These are phyloP conservation scores for Trichophyton benhamiae DNA, from an alignment of 2,329 filamentous ascomycete genomes.

Conservation along the genomic window DNA sequence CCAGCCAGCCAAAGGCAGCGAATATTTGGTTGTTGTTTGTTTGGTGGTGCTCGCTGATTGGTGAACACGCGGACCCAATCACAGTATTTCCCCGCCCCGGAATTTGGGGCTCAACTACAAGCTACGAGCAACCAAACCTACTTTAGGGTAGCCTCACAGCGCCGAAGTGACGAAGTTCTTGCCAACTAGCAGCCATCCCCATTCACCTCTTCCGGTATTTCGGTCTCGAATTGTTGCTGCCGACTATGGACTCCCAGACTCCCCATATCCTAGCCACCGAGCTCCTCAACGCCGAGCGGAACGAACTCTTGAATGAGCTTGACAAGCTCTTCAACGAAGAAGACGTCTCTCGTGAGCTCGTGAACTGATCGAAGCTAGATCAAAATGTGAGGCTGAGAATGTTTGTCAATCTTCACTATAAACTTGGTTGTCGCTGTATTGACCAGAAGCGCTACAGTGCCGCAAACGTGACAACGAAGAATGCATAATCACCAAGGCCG, in stretches of 20 bases:
- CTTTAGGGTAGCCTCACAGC: too few relatives aligned
- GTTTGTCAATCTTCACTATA: not conserved
- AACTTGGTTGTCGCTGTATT: not conserved
- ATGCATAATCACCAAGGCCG: conserved; percentile 8
- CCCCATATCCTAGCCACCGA: not conserved
- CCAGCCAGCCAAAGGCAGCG: too few relatives aligned
- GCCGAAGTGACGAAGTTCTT: not conserved
- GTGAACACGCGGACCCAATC: too few relatives aligned
- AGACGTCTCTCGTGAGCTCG: not conserved
- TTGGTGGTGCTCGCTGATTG: too few relatives aligned
- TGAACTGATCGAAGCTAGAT: not conserved
- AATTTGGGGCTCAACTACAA: too few relatives aligned
- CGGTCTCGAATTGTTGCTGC: not conserved
- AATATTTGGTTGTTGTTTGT: too few relatives aligned
- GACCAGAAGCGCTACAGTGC: not conserved
- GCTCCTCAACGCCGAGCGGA: not conserved
- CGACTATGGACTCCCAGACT: not conserved
- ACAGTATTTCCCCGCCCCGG: too few relatives aligned
- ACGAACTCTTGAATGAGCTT: not conserved
- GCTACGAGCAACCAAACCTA: too few relatives aligned
- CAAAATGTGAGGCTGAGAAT: not conserved
- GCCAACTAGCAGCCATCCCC: not conserved
- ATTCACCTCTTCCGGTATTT: too few relatives aligned
- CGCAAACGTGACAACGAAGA: not conserved
- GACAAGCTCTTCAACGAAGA: not conserved